These are phyloP conservation scores for Fraxinus excelsior DNA, from an alignment of 257 asterid genomes.

Conservation along the genomic window DNA sequence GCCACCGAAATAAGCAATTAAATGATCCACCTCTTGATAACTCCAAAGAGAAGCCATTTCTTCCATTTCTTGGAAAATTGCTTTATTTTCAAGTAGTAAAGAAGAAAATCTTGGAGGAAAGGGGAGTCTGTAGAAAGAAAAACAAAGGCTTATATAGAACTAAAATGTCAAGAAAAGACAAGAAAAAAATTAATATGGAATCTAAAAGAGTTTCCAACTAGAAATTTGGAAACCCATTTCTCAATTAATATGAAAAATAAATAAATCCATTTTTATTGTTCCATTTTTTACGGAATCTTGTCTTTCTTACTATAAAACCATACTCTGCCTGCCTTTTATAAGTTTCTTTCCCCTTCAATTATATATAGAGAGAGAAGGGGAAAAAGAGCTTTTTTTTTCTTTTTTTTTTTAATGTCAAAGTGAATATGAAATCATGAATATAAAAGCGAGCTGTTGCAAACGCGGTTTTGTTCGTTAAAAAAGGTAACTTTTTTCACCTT, in stretches of 20 bases:
- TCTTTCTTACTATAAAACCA: constrained; percentile 34
- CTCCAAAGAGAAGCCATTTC: constrained; percentile 64
- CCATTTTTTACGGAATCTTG: constrained; percentile 35
- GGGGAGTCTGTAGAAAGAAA: constrained; percentile 31
- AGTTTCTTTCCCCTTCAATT: not conserved
- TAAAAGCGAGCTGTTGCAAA: constrained; percentile 29
- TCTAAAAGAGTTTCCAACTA: constrained; percentile 38
- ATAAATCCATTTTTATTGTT: not conserved
- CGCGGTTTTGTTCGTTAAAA: constrained; percentile 54
- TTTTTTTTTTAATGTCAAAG: constrained; percentile 15
- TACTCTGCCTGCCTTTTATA: not conserved
- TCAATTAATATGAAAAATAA: not conserved
- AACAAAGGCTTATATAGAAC: constrained; percentile 50
- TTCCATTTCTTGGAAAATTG: constrained; percentile 35
- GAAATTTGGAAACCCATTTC: not conserved
- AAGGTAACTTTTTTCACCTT: constrained; percentile 25
- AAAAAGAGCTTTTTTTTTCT: not conserved
- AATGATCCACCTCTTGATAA: constrained; percentile 58
- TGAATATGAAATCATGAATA: not conserved
- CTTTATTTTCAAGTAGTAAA: constrained; percentile 1
- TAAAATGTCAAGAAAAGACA: constrained; percentile 30
- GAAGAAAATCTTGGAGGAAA: constrained; percentile 32
- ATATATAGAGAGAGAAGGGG: not conserved
- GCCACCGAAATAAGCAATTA: not conserved
- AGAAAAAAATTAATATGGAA: constrained; percentile 37